Evolutionary conservation across 2,329 filamentous ascomycete species (phyloP).

Genomic region (Hortaea werneckii): DNA sequence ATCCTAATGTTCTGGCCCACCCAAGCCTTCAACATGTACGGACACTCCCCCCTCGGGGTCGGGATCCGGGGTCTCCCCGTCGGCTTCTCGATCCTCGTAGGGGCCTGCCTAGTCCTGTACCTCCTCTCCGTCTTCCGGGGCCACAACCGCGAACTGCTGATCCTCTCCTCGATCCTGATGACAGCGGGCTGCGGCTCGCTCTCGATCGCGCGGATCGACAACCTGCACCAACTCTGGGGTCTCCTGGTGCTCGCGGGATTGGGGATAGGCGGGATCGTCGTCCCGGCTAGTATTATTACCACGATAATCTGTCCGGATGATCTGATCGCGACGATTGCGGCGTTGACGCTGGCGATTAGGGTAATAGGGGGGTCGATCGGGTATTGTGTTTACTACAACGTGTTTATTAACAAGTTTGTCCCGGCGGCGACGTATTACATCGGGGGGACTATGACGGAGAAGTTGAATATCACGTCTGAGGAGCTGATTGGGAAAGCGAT

Average conservation of each 20-base stretch:
- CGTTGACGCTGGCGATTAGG: constrained; percentile 58
- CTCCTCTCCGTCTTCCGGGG: constrained; percentile 50
- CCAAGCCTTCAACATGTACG: constrained; percentile 31
- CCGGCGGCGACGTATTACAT: constrained; percentile 39
- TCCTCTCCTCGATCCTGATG: constrained; percentile 53
- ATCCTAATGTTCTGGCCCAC: constrained; percentile 51
- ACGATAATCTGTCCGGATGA: constrained; percentile 62
- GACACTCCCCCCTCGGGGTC: constrained; percentile 52
- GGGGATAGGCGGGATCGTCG: constrained; percentile 58
- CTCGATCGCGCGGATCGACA: constrained; percentile 20
- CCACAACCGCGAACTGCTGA: constrained; percentile 50
- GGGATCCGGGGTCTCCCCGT: constrained; percentile 55
- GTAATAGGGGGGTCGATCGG: constrained; percentile 56
- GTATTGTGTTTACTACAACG: constrained; percentile 29
- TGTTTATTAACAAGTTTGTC: constrained; percentile 32
- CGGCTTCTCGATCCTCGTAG: constrained; percentile 51
- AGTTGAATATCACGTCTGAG: constrained; percentile 39
- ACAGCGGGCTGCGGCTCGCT: constrained; percentile 43
- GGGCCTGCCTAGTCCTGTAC: constrained; percentile 49
- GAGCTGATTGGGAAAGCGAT: constrained; percentile 42
- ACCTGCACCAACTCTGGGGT: constrained; percentile 19
- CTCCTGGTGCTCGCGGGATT: constrained; percentile 45
- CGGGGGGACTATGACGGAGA: constrained; percentile 38
- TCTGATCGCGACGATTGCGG: constrained; percentile 58
- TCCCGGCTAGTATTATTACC: constrained; percentile 54